Evolutionary conservation across 768 basidiomycete genomes (phyloP).

Genomic region (Boletus rex-veris): DNA sequence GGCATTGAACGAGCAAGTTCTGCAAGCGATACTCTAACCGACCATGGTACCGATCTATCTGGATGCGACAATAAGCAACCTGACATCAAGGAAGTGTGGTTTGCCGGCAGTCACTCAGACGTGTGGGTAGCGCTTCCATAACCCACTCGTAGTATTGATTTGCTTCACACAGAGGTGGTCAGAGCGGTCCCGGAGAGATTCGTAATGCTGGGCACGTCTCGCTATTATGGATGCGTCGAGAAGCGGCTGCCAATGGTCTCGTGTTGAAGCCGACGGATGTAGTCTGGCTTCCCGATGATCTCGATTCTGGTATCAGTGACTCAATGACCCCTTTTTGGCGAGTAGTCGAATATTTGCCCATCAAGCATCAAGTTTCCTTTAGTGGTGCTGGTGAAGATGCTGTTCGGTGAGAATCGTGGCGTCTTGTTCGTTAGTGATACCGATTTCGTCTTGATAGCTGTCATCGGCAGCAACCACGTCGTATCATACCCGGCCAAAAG

Average conservation of each 20-base stretch:
- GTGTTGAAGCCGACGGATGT: slow-evolving; percentile 24
- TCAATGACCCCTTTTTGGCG: slow-evolving; percentile 19
- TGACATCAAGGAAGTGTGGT: slow-evolving; percentile 62
- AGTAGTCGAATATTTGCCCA: slow-evolving; percentile 17
- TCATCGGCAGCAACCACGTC: slow-evolving; percentile 21
- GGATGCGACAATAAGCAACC: not conserved
- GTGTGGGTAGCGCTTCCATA: slow-evolving; percentile 16
- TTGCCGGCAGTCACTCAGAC: slow-evolving; percentile 46
- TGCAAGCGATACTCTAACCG: not conserved
- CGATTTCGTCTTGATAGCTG: slow-evolving; percentile 3
- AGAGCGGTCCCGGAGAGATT: slow-evolving; percentile 16
- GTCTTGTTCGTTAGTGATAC: not conserved
- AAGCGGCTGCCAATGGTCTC: slow-evolving; percentile 27
- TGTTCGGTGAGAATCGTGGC: slow-evolving; percentile 10
- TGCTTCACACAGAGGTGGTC: slow-evolving; percentile 17
- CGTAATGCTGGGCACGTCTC: slow-evolving; percentile 23
- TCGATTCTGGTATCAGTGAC: slow-evolving; percentile 18
- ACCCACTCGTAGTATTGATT: not conserved
- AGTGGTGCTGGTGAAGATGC: slow-evolving; percentile 14
- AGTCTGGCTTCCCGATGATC: slow-evolving; percentile 27
- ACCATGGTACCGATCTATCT: not conserved
- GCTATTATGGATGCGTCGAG: slow-evolving; percentile 33
- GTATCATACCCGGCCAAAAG: slow-evolving; percentile 28
- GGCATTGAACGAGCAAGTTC: not conserved
- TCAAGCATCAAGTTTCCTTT: slow-evolving; percentile 22